These are phyloP conservation scores for Fusarium bulbicola DNA, from an alignment of 2,329 filamentous ascomycete species.

Conservation along the genomic window DNA sequence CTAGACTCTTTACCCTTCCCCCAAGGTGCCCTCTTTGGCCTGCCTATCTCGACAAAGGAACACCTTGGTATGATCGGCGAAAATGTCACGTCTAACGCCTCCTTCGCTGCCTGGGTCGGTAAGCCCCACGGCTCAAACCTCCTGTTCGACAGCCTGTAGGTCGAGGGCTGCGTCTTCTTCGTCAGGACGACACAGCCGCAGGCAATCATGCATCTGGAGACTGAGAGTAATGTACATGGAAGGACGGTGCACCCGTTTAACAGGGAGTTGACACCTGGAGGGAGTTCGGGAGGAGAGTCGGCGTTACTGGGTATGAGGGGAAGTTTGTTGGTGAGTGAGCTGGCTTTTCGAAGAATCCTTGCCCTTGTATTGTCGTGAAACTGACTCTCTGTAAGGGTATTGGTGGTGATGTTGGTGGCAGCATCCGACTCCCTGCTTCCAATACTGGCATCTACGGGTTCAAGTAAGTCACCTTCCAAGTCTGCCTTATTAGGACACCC, in stretches of 20 bases:
- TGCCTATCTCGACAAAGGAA: conserved; percentile 49
- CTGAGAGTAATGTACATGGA: conserved; percentile 70
- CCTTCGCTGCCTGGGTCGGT: conserved; percentile 44
- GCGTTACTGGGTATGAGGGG: conserved; percentile 53
- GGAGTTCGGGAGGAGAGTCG: conserved; percentile 67
- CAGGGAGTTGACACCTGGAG: conserved; percentile 67
- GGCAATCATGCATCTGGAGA: conserved; percentile 64
- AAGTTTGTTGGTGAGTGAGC: conserved; percentile 46
- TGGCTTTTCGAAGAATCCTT: background rate
- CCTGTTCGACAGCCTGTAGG: conserved; percentile 42
- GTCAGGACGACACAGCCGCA: conserved; percentile 76
- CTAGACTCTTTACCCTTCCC: conserved; percentile 47
- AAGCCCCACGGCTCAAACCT: conserved; percentile 46
- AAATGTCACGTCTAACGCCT: conserved; percentile 41
- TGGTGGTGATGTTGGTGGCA: conserved; percentile 55
- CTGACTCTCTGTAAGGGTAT: conserved; percentile 42
- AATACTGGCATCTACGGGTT: conserved; percentile 50
- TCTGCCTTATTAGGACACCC: conserved; percentile 36
- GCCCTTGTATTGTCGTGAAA: background rate
- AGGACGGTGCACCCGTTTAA: conserved; percentile 71
- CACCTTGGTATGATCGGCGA: conserved; percentile 48
- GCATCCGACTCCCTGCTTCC: conserved; percentile 49
- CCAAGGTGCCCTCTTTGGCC: conserved; percentile 45
- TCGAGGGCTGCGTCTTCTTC: conserved; percentile 50
- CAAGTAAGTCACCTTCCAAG: conserved; percentile 29